Evolutionary conservation across 2,329 filamentous ascomycete genomes (phyloP).

Genomic region (Neoscytalidium dimidiatum): DNA sequence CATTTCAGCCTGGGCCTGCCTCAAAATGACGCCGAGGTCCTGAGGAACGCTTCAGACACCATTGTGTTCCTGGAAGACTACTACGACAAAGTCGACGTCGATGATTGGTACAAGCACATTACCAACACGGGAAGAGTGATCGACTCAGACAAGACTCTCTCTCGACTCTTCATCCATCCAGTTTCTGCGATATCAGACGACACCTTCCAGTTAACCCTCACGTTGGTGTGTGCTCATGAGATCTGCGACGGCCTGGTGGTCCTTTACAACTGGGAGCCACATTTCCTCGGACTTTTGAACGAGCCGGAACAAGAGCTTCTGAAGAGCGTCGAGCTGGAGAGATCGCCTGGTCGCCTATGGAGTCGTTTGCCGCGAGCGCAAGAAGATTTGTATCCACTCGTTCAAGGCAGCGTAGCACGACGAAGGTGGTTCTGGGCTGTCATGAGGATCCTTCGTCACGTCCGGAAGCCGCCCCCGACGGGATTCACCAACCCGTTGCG

Average conservation of each 20-base stretch:
- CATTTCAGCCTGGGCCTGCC: conserved; percentile 40
- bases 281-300: conserved; percentile 44
- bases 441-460: conserved; percentile 45
- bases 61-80: conserved; percentile 43
- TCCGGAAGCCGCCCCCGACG: conserved; percentile 39
- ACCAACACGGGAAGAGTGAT: conserved; percentile 44
- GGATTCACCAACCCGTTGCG: conserved; percentile 47
- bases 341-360: conserved; percentile 25
- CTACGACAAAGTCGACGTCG: conserved; percentile 34
- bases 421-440: conserved; percentile 52
- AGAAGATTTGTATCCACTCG: conserved; percentile 48
- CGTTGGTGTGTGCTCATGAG: conserved; percentile 46
- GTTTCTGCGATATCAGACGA: conserved; percentile 26
- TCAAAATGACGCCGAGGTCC: conserved; percentile 29
- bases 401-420: conserved; percentile 39
- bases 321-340: conserved; percentile 23
- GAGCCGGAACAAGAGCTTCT: conserved; percentile 26
- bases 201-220: conserved; percentile 34
- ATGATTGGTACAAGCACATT: conserved; percentile 44
- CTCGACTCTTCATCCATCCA: conserved; percentile 44
- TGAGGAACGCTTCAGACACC: conserved; percentile 31
- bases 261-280: conserved; percentile 44
- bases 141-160: conserved; percentile 38
- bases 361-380: conserved; percentile 44
- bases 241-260: conserved; percentile 43